phyloP scores from a whole-genome alignment of 176 grass and related monocot species.

The Carex pumila region DNA sequence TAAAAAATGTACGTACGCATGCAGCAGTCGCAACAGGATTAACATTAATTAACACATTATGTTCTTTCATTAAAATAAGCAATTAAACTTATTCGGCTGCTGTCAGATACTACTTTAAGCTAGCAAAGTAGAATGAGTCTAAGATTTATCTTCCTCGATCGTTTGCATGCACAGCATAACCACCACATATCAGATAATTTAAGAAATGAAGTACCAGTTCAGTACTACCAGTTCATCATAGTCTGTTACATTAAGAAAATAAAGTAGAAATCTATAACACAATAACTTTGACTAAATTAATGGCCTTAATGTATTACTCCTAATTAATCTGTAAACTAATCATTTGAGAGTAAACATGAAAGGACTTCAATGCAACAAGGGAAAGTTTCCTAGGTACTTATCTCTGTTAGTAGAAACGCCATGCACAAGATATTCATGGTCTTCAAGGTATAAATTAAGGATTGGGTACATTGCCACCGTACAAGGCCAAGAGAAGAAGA shows the following conservation, averaged over 20 bases:
- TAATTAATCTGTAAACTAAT: too few species aligned
- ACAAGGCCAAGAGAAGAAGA: constrained; percentile 27
- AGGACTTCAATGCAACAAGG: background rate
- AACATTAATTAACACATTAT: background rate
- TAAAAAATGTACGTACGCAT: background rate
- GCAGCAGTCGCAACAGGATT: background rate
- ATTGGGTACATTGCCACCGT: background rate
- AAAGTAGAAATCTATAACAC: background rate
- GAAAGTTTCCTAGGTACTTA: background rate
- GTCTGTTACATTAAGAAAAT: background rate
- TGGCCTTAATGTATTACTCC: background rate
- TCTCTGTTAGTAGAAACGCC: background rate
- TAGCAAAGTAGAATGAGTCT: background rate
- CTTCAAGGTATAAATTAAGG: background rate
- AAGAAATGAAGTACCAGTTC: background rate
- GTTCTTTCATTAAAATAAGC: background rate
- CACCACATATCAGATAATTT: background rate
- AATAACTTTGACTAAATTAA: background rate
- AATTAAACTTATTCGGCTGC: background rate
- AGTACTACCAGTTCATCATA: background rate
- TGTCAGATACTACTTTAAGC: background rate
- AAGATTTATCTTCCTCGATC: background rate
- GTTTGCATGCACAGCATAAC: background rate
- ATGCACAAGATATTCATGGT: too few species aligned
- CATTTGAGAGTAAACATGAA: too few species aligned